Evolutionary conservation across 495 filamentous ascomycete genomes (phyloP), one percentile per base, ranked within the genome.

Genomic region (Eremomyces bilateralis): DNA sequence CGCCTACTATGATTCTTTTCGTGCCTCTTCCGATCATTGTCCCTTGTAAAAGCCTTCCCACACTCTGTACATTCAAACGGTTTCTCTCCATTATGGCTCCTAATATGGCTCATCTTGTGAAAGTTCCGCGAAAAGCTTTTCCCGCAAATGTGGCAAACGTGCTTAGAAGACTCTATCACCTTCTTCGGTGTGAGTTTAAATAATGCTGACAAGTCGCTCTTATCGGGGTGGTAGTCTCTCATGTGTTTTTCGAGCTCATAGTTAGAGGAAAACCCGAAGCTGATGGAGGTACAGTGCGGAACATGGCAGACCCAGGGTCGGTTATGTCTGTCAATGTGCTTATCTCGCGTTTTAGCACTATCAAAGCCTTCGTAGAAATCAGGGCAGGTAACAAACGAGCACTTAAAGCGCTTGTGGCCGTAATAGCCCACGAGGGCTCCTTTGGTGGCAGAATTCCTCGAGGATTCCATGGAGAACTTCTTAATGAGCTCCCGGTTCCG

Each of bases 291-390:
- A 33, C 60, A 63, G 19, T 47, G 36, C 1, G 27, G 19, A 8
- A 49, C 37, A 1, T 45, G 42, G 37, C 58, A 62, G 29, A 42
- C 50, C 37, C 52, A 62, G 3, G 51, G 57, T 12, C 53, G 42
- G 4, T 54, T 47, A 34, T 61, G 58, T n/a, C 46, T 38, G 8
- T 49, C 40, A 8, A 45, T 30, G 40, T 61, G 57, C 4, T 43
- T 44, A 11, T 59, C 46, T 3, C 47, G 45, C 15, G 21, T 38
- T 12, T 47, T 35, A 3, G 36, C 35, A n/a, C 41, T 44, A 0
- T 45, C 40, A 40, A 60, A 61, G 2, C 60, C 60, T 39, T 59
- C 50, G 36, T 59, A 43, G 37, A 64, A 64, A 43, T 50, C 57
- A 33, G 42, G 46, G 41, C 60, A 64, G 20, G 41, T 47, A 3